A percentile compares a stretch with the other conserved stretches of the same genome.
phyloP scores from a whole-genome alignment of 1,284 basidiomycete genomes.

The Ceratobasidium sp. region DNA sequence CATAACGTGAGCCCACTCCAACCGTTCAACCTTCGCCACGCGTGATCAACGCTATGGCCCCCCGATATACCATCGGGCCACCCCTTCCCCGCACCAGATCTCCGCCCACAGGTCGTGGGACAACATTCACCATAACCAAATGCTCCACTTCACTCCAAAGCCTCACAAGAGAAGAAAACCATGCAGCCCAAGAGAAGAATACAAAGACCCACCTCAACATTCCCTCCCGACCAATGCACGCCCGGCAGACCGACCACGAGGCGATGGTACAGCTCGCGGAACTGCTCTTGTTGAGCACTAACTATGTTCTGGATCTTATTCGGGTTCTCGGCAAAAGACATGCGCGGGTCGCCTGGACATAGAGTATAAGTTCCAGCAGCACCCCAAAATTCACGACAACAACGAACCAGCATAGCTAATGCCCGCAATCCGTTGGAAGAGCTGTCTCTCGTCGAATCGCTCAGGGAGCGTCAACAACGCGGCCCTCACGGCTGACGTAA shows the following conservation, averaged over 20 bases:
- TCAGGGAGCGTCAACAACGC: slow-evolving; percentile 76
- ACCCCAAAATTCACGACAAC: no score
- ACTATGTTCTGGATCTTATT: slow-evolving; percentile 96
- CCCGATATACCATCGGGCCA: slow-evolving; percentile 43
- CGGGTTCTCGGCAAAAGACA: slow-evolving; percentile 92
- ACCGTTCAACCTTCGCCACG: background rate
- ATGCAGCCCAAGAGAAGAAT: slow-evolving; percentile 53
- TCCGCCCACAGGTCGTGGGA: slow-evolving; percentile 8
- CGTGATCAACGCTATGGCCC: background rate
- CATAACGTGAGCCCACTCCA: no score
- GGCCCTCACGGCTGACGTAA: slow-evolving; percentile 88
- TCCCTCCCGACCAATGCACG: slow-evolving; percentile 73
- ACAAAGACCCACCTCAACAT: slow-evolving; percentile 34
- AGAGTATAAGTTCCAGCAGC: background rate
- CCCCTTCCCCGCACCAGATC: slow-evolving; percentile 1
- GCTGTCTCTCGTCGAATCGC: slow-evolving; percentile 78
- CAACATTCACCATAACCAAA: slow-evolving; percentile 13
- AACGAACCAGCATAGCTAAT: slow-evolving; percentile 77
- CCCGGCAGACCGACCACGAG: slow-evolving; percentile 82
- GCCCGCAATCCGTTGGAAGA: slow-evolving; percentile 89
- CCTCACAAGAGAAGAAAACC: slow-evolving; percentile 37
- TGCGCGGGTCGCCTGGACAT: slow-evolving; percentile 84
- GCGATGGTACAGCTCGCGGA: slow-evolving; percentile 88
- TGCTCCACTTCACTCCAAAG: background rate
- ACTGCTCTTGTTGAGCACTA: slow-evolving; percentile 82